Evolutionary conservation across 768 basidiomycete genomes (phyloP).

Genomic region (Mycena albidolilacea): DNA sequence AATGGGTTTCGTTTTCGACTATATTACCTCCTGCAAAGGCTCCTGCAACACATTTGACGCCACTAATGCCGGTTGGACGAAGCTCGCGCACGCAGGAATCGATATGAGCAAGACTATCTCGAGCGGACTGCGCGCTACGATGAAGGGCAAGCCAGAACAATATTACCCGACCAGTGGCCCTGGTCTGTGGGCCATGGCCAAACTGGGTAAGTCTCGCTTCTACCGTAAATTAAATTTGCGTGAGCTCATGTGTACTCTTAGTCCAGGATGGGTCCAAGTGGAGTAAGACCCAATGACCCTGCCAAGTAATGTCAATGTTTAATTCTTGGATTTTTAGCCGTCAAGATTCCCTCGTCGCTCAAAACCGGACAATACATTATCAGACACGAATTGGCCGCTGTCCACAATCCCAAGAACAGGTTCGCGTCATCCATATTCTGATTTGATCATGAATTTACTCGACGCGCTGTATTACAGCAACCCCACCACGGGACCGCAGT

Average conservation of each 20-base stretch:
- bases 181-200: constrained; percentile 46
- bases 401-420: constrained; percentile 43
- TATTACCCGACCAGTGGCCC: constrained; percentile 41
- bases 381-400: constrained; percentile 43
- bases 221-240: background rate
- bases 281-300: constrained; percentile 23
- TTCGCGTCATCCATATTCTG: background rate
- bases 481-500: constrained; percentile 42
- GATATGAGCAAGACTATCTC: constrained; percentile 43
- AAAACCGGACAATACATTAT: constrained; percentile 45
- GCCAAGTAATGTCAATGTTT: background rate
- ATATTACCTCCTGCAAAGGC: constrained; percentile 46
- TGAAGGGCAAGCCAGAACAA: constrained; percentile 42
- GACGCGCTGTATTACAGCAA: constrained; percentile 16
- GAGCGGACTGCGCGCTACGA: constrained; percentile 36
- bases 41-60: constrained; percentile 44
- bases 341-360: constrained; percentile 41
- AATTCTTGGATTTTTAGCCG: constrained; percentile 15
- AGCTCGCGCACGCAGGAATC: constrained; percentile 41
- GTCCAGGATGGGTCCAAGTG: constrained; percentile 42
- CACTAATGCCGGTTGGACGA: constrained; percentile 44
- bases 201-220: constrained; percentile 26
- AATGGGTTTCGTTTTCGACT: constrained; percentile 44
- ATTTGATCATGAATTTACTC: too few species aligned
- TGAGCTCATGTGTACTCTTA: constrained; percentile 6